Base-by-base conservation (phyloP, 805 yeast species). In the Cyberlindnera saturnus region DNA sequence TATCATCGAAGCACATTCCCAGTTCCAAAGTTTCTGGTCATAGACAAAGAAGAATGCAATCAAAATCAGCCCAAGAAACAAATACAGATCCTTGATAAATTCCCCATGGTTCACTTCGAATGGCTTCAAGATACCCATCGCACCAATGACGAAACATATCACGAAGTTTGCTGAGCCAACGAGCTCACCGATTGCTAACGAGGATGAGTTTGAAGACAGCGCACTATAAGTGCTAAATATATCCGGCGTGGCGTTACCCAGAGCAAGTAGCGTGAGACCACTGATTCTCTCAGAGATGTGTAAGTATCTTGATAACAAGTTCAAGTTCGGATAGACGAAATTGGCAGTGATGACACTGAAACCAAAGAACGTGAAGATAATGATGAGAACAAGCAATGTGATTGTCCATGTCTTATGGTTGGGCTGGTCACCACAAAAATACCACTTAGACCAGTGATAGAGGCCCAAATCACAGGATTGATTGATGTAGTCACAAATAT, bases 211-310 rank as follows among this genome's bases (percentile, higher is more conserved):
- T 1, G 79, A 65, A 11, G 73, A 71, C 78, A 93, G 75, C 4
- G 97, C 96, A 39, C 82, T 81, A 59, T 80, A 86, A 0, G 96
- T 88, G 38, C 91, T 77, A 32, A 89, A 74, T 3, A 91, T 79
- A 61, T 91, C 99, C 0, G 97, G 96, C 0, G 95, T 74, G 3
- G 96, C 95, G 63, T 91, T 91, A 0, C 97, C 98, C 47, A 91
- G 71, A 0, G 98, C 96, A 41, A 93, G 66, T 18, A 91, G 65
- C 0, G 97, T 90, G 50, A 91, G 73, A 0, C 98, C 98, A 11
- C 93, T 81, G 16, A 90, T 64, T 45, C 85, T 79, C 46, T 87
- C 93, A 15, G 90, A 77, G 40, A 91, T 63, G 8, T 77, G 73
- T 9, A 88, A 62, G 14, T 73, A 59, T 13, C 69, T 67, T 0